Percentiles rank a stretch among this genome's conserved stretches.
Evolutionary conservation across 306 rosid genomes (phyloP).

Genomic region (Spatholobus suberectus): DNA sequence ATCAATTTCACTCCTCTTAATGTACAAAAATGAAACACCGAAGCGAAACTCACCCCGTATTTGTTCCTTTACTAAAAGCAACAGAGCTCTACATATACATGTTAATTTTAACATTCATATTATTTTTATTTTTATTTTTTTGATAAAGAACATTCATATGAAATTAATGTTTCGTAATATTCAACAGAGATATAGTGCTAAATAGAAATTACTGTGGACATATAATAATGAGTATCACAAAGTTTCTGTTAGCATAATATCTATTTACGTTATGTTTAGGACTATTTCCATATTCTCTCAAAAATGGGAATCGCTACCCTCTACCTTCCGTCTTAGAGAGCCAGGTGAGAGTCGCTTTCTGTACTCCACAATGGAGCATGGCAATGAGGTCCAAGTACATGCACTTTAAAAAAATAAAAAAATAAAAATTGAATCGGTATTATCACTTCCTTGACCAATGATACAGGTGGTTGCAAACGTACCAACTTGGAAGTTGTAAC

Average conservation of each 20-base stretch:
- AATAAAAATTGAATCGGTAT: background rate
- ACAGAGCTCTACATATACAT: background rate
- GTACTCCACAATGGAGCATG: background rate
- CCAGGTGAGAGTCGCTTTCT: background rate
- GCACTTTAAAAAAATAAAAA: background rate
- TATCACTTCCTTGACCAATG: constrained; percentile 20
- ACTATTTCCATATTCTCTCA: background rate
- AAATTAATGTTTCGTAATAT: background rate
- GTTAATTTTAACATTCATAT: background rate
- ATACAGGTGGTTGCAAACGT: background rate
- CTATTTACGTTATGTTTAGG: no score
- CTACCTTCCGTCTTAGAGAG: background rate
- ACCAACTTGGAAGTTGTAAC: background rate
- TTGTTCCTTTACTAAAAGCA: background rate
- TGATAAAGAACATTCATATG: no score
- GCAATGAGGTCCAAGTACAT: constrained; percentile 21
- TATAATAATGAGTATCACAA: background rate
- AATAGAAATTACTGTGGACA: no score
- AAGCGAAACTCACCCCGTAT: background rate
- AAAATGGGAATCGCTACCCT: background rate
- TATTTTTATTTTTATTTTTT: no score
- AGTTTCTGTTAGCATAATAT: background rate
- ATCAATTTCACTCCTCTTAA: background rate
- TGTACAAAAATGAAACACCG: background rate
- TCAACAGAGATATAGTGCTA: background rate